These are phyloP conservation scores for Panaeolus cyanescens DNA, from an alignment of 768 basidiomycete genomes.

Conservation along the genomic window DNA sequence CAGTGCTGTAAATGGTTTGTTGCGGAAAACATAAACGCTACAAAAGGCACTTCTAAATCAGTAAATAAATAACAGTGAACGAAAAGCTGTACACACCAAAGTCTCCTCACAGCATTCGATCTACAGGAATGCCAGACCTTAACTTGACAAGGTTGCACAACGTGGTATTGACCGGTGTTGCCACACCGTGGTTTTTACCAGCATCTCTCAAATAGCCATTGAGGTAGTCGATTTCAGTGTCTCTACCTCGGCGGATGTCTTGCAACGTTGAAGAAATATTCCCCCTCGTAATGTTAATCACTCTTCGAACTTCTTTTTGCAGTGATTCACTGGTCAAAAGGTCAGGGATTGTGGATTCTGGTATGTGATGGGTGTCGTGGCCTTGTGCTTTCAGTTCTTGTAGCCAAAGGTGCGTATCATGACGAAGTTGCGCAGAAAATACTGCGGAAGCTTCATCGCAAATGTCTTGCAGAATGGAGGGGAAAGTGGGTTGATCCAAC, in stretches of 20 bases:
- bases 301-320: slow-evolving; percentile 55
- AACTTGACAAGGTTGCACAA: slow-evolving; percentile 62
- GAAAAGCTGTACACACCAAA: neutral
- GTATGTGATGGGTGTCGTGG: slow-evolving; percentile 22
- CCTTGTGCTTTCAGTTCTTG: slow-evolving; percentile 28
- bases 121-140: slow-evolving; percentile 56
- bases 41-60: neutral
- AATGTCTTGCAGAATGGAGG: slow-evolving; percentile 50
- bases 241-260: slow-evolving; percentile 61
- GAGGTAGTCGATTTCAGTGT: slow-evolving; percentile 80
- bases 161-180: slow-evolving; percentile 57
- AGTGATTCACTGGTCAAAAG: slow-evolving; percentile 48
- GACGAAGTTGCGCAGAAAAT: slow-evolving; percentile 53
- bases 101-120: slow-evolving; percentile 37
- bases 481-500: slow-evolving; percentile 44
- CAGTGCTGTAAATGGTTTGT: neutral
- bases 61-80: neutral
- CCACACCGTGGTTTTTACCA: slow-evolving; percentile 56
- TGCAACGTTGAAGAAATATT: slow-evolving; percentile 84
- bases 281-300: slow-evolving; percentile 55
- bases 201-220: slow-evolving; percentile 79
- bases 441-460: slow-evolving; percentile 71
- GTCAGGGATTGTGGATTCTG: slow-evolving; percentile 43
- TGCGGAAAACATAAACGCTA: neutral
- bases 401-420: slow-evolving; percentile 40